Evolutionary conservation across 2,329 filamentous ascomycete genomes (phyloP).

Genomic region (Scedosporium aurantiacum): DNA sequence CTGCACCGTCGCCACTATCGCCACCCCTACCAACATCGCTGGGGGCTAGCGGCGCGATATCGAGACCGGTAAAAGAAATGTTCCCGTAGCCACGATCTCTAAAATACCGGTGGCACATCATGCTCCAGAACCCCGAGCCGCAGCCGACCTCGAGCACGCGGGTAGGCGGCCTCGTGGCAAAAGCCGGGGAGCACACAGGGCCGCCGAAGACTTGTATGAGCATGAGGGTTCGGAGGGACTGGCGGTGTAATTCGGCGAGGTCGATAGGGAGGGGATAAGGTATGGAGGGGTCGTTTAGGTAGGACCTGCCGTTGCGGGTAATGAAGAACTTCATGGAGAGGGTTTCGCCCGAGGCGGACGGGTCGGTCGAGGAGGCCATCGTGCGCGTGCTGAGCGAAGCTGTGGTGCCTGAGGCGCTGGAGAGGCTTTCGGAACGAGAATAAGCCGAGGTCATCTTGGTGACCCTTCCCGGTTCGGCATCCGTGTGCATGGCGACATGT

Average conservation of each 20-base stretch:
- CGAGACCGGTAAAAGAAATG: conserved; percentile 71
- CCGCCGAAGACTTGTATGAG: conserved; percentile 71
- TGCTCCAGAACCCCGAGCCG: conserved; percentile 81
- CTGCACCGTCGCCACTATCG: conserved; percentile 11
- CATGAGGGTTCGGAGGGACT: conserved; percentile 73
- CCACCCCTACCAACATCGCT: conserved; percentile 33
- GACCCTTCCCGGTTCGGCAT: conserved; percentile 17
- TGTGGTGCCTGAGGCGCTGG: conserved; percentile 32
- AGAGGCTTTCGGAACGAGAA: conserved; percentile 33
- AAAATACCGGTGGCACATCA: conserved; percentile 76
- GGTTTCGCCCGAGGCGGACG: conserved; percentile 30
- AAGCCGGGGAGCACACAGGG: conserved; percentile 61
- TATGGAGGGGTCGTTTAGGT: conserved; percentile 61
- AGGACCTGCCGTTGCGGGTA: conserved; percentile 68
- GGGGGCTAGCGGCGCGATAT: conserved; percentile 61
- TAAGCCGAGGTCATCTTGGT: conserved; percentile 20
- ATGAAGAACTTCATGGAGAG: conserved; percentile 45
- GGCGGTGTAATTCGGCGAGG: conserved; percentile 74
- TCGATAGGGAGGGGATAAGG: conserved; percentile 84
- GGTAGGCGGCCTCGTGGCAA: conserved; percentile 56
- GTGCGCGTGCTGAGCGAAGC: conserved; percentile 29
- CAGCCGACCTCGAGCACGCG: conserved; percentile 80
- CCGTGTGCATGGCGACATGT: conserved; percentile 18
- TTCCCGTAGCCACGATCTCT: conserved; percentile 53
- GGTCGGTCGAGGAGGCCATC: conserved; percentile 35